Base-by-base conservation (phyloP, 768 basidiomycete genomes). In the Collybia mongolica region DNA sequence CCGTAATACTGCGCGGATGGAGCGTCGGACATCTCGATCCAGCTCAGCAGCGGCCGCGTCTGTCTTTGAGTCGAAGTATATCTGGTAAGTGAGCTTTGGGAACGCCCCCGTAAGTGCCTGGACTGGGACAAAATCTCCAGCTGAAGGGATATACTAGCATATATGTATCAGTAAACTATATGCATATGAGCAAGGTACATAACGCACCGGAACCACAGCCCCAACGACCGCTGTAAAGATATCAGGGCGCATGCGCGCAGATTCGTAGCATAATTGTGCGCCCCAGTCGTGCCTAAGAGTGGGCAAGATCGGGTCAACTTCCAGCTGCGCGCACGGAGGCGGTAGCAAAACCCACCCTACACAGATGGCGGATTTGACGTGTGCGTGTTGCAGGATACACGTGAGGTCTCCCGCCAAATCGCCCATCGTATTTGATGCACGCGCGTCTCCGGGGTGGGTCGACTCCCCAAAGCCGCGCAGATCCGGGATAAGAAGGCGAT, bases 261-360 rank as follows among this genome's bases (percentile, higher is more conserved):
- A 81, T 62, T 89, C 84, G 56, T 82, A 85, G 54, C 88, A 88
- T 2, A 81, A 51, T 46, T 77, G 73, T 1, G 84, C 70, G 35
- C 88, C 88, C 88, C 88, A 90, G 53, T 90, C 88, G 57, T 90
- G 88, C 11, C 86, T 87, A 28, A 14, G 41, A 2, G 32, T 20
- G 15, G 22, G 23, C 53, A 17, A 44, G 46, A 44, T 23, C 7
- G 29, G 22, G 15, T 6, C n/a, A 9, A 44, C 24, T 19, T 37
- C 37, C 28, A n/a, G n/a, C n/a, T n/a, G n/a, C n/a, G n/a, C n/a
- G n/a, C 3, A 7, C 3, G 11, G 26, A 29, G 26, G 17, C 44
- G 12, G 20, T 41, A 14, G n/a, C 6, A 9, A 45, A 7, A 55
- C 72, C 24, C 54, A 86, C 86, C 88, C 88, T 50, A 90, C 67